Conservation (phyloP, 306 rosid genomes). For the Senna siamea region DNA sequence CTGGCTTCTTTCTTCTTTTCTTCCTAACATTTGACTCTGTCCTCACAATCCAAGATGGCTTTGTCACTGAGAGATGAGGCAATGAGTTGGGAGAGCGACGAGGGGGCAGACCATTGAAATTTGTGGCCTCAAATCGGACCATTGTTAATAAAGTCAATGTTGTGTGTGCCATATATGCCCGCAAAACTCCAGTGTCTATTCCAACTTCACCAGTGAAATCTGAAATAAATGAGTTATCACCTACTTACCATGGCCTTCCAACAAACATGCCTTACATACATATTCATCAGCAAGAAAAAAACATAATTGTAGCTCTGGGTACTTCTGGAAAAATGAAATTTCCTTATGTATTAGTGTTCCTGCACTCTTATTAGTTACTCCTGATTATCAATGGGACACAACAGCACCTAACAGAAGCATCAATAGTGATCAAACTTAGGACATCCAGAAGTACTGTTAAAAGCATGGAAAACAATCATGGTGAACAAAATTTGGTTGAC, state of each 20-base stretch:
- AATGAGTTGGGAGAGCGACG: slow-evolving; percentile 40
- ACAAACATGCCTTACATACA: slow-evolving; percentile 34
- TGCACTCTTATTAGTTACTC: background rate
- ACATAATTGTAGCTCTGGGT: too few relatives aligned
- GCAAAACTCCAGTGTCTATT: slow-evolving; percentile 33
- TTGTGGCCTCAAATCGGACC: slow-evolving; percentile 57
- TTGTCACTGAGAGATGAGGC: slow-evolving; percentile 64
- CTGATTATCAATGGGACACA: too few relatives aligned
- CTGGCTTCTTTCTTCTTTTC: slow-evolving; percentile 67
- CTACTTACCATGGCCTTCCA: slow-evolving; percentile 39
- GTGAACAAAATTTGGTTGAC: background rate
- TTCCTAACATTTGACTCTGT: slow-evolving; percentile 79
- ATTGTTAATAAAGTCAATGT: slow-evolving; percentile 30
- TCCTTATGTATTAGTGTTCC: background rate
- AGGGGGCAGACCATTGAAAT: slow-evolving; percentile 60
- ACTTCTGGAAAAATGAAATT: background rate
- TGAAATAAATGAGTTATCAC: slow-evolving; percentile 43
- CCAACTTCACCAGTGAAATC: slow-evolving; percentile 38
- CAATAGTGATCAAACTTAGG: slow-evolving; percentile 7
- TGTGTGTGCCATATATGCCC: slow-evolving; percentile 43
- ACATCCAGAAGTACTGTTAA: slow-evolving; percentile 3
- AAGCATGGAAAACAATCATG: slow-evolving; percentile 8
- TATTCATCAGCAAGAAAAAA: slow-evolving; percentile 22
- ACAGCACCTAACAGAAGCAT: slow-evolving; percentile 12
- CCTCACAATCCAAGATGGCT: slow-evolving; percentile 81